Conservation (phyloP, 257 asterid genomes). For the Nicotiana attenuata region DNA sequence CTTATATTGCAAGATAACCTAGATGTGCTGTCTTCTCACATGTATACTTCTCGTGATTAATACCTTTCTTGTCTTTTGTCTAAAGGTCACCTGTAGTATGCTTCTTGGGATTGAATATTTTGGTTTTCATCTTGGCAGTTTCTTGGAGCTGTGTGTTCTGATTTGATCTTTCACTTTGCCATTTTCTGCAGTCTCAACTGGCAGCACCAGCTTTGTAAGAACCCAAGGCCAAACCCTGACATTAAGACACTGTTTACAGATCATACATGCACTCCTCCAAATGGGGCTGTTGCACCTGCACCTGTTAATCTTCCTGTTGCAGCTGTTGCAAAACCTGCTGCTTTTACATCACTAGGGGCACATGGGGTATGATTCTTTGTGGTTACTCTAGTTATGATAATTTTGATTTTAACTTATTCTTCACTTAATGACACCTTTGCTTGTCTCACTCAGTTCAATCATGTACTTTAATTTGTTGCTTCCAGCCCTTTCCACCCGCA, state of each 20-base stretch:
- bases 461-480: slow-evolving; percentile 13
- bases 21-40: not conserved
- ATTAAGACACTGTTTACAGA: slow-evolving; percentile 87
- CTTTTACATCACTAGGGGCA: slow-evolving; percentile 74
- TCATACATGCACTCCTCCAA: slow-evolving; percentile 76
- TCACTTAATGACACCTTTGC: slow-evolving; percentile 5
- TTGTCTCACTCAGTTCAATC: not conserved
- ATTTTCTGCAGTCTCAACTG: slow-evolving; percentile 73
- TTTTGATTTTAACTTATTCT: slow-evolving; percentile 1
- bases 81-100: not conserved
- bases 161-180: not conserved
- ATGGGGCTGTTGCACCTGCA: slow-evolving; percentile 77
- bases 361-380: slow-evolving; percentile 57
- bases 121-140: slow-evolving; percentile 5
- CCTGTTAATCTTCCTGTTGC: slow-evolving; percentile 75
- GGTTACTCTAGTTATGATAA: not conserved
- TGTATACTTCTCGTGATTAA: not conserved
- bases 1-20: not conserved
- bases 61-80: not conserved
- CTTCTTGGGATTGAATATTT: not conserved
- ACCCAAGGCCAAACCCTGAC: slow-evolving; percentile 94
- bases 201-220: slow-evolving; percentile 99
- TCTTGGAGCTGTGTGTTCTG: not conserved
- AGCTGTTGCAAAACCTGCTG: slow-evolving; percentile 72
- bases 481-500: slow-evolving; percentile 85